phyloP scores from a whole-genome alignment of 169 alveolate species.

The Plasmodium malariae region DNA sequence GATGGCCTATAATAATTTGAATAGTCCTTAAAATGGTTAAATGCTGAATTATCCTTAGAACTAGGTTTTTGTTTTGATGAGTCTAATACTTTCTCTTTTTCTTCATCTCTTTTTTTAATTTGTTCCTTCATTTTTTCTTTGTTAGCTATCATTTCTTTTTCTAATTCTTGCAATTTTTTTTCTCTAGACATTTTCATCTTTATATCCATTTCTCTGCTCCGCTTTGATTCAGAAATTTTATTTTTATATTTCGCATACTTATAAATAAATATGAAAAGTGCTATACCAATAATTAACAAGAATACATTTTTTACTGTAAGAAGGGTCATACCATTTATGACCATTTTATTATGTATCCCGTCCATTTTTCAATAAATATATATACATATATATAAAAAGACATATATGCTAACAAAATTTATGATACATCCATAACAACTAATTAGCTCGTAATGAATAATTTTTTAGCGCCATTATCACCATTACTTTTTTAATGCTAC shows the following conservation, averaged over 20 bases:
- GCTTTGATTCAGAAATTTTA: conserved; percentile 31
- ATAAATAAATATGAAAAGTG: conserved; percentile 25
- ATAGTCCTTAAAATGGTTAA: conserved; percentile 65
- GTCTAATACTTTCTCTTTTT: conserved; percentile 26
- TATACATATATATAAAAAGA: neutral
- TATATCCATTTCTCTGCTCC: conserved; percentile 36
- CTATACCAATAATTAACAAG: conserved; percentile 1
- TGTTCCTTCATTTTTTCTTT: conserved; percentile 63
- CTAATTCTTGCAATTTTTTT: conserved; percentile 56
- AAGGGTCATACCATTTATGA: conserved; percentile 7
- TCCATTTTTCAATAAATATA: too few relatives aligned
- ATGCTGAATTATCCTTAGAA: conserved; percentile 63
- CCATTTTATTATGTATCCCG: conserved; percentile 6
- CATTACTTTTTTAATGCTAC: too few relatives aligned
- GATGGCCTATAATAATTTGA: conserved; percentile 74
- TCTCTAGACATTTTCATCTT: conserved; percentile 71
- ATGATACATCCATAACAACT: neutral
- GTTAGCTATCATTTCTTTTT: conserved; percentile 67
- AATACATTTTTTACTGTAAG: conserved; percentile 39
- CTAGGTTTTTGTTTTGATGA: conserved; percentile 22
- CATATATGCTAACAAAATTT: neutral
- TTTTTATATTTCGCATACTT: conserved; percentile 34
- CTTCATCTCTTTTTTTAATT: conserved; percentile 27
- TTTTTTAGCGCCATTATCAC: too few relatives aligned
- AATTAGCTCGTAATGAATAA: neutral